Evolutionary conservation across 257 asterid species (phyloP), one percentile per base, ranked within the genome.

Genomic region (Rubia yunnanensis): DNA sequence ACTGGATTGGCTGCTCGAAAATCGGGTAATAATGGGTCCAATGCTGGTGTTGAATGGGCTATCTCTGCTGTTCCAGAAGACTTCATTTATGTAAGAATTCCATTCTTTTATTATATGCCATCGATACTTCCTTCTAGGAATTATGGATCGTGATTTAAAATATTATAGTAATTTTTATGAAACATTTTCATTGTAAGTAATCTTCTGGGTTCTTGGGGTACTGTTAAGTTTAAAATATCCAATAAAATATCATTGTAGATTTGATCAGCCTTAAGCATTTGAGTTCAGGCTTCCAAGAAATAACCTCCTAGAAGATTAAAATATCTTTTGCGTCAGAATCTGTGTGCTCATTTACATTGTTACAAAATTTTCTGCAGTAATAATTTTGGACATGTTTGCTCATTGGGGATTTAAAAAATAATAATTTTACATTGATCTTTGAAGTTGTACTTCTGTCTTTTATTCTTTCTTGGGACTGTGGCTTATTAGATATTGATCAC

Each of bases 11-110:
- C 79, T 77, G 88, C 88, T 73, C 91, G 95, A 46, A 85, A 84
- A 76, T 77, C 86, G 71, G 88, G 88, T 62, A 84, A 76, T 67
- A 63, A 79, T 28, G 76, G 77, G 75, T 74, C 85, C 69, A 84
- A 31, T 71, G 56, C 79, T 72, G 97, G 91, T 70, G 82, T 73
- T 74, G 95, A 88, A 72, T 94, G 97, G 97, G 99, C 96, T 44
- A 46, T 77, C 70, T 83, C 96, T 74, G 94, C 97, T 79, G 68
- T 82, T 63, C 81, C 92, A n/a, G 92, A 90, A 27, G 94, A 94
- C 79, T 79, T 94, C 62, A 82, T 88, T 67, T 86, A 82, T 67
- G 91, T 94, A 86, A 58, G 94, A 77, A 67, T 72, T 34, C 79
- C 53, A 68, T 63, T 50, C 38, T 17, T 30, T 55, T 30, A 53